Evolutionary conservation across 257 asterid genomes (phyloP), one percentile per base, ranked within the genome.

Genomic region (Solanum pinnatisectum): DNA sequence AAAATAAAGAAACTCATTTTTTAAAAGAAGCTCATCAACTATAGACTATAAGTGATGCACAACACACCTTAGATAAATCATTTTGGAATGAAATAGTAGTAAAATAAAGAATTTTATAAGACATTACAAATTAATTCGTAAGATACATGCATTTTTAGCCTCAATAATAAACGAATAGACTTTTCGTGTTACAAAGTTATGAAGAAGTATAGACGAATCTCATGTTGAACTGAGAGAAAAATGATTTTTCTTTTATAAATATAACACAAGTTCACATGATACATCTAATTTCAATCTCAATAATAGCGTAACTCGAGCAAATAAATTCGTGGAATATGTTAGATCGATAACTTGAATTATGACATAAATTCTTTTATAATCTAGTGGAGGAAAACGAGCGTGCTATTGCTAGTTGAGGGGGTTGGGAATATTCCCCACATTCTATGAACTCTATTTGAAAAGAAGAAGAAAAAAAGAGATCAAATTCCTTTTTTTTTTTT

Each of bases 121-220:
- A 63, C 2, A 63, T 2, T 3, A 4, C 6, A n/a, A 10, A 10
- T 59, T 1, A 3, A 22, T 63, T 23, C 3, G 0, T 0, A 63
- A 9, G 3, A n/a, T 2, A 2, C 1, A 63, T 63, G 0, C 1
- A 0, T 0, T n/a, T 63, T 63, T 0, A 0, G 0, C 27, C 11
- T 59, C 13, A n/a, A 8, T 20, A 0, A 59, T 59, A 1, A 10
- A 0, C 0, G 8, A 63, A 63, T 1, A 63, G 0, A 63, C 3
- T n/a, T 63, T 15, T 63, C 0, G 3, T 10, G 0, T 0, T 10
- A 63, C 8, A 63, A 10, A 23, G 16, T 63, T n/a, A 23, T 63
- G 0, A 4, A n/a, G 2, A 8, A n/a, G 15, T 10, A 0, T 30
- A 0, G 22, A 6, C 5, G 6, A 70, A 70, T 15, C 18, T 67